Evolutionary conservation across 1,284 basidiomycete genomes (phyloP).

Genomic region (Microbotryum saponariae): DNA sequence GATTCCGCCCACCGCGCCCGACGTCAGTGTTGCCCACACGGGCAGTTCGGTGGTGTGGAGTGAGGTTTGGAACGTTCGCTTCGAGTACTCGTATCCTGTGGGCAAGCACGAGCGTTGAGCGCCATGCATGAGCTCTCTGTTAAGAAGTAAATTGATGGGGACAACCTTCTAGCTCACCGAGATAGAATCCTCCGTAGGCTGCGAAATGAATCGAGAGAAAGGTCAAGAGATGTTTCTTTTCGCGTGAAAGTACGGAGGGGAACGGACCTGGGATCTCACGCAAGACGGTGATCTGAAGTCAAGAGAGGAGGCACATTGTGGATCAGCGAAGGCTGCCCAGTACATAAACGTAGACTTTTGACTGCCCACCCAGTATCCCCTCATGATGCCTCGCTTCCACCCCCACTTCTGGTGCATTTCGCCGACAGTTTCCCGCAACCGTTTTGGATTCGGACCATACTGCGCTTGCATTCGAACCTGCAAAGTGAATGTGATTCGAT

Average conservation of each 20-base stretch:
- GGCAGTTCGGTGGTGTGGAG: slow-evolving; percentile 61
- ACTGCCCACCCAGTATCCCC: slow-evolving; percentile 78
- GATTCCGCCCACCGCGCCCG: slow-evolving; percentile 81
- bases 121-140: too few species aligned
- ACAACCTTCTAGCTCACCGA: too few species aligned
- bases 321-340: too few species aligned
- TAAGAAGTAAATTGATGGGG: too few species aligned
- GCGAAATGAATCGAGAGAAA: too few species aligned
- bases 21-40: slow-evolving; percentile 77
- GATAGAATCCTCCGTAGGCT: too few species aligned
- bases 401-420: slow-evolving; percentile 84
- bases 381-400: slow-evolving; percentile 78
- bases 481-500: slow-evolving; percentile 44
- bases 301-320: too few species aligned
- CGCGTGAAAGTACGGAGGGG: too few species aligned
- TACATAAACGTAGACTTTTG: too few species aligned
- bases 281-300: slow-evolving; percentile 68
- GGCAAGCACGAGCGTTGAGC: too few species aligned
- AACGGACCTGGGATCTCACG: slow-evolving; percentile 70
- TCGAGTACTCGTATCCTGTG: slow-evolving; percentile 76
- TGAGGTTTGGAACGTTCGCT: slow-evolving; percentile 59
- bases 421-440: slow-evolving; percentile 57
- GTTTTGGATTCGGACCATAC: slow-evolving; percentile 57
- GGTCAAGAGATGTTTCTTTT: too few species aligned
- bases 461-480: slow-evolving; percentile 98